Percentiles rank a stretch among this genome's conserved stretches.
phyloP scores from a whole-genome alignment of 768 basidiomycete species.

The Pleurotus platypus region DNA sequence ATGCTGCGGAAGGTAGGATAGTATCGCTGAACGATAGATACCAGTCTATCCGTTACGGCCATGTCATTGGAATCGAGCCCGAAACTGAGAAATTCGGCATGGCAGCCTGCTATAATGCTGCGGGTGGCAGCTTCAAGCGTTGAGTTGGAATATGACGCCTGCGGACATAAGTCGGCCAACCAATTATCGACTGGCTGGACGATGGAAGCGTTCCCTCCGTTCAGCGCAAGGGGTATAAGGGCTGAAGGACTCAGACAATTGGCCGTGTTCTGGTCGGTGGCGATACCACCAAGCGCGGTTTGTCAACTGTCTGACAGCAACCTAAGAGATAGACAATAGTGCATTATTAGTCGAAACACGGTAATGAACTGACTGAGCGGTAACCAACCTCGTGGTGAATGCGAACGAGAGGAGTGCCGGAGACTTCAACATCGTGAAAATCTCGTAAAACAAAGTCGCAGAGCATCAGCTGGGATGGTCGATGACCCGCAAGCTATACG shows the following conservation, averaged over 20 bases:
- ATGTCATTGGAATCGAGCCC: slow-evolving; percentile 20
- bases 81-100: slow-evolving; percentile 29
- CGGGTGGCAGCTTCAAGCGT: slow-evolving; percentile 52
- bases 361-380: slow-evolving; percentile 39
- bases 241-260: slow-evolving; percentile 46
- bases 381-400: slow-evolving; percentile 28
- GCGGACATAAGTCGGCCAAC: slow-evolving; percentile 53
- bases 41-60: slow-evolving; percentile 19
- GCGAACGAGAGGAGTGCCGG: slow-evolving; percentile 24
- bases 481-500: too few species aligned
- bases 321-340: background rate
- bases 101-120: slow-evolving; percentile 48
- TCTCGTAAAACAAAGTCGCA: too few species aligned
- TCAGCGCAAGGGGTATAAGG: slow-evolving; percentile 36
- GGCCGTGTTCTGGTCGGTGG: slow-evolving; percentile 37
- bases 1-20: slow-evolving; percentile 59
- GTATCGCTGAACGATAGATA: slow-evolving; percentile 39
- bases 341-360: background rate
- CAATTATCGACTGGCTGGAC: slow-evolving; percentile 54
- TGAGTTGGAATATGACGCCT: slow-evolving; percentile 50
- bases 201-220: slow-evolving; percentile 32
- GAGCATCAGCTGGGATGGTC: too few species aligned
- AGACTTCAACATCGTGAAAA: slow-evolving; percentile 9
- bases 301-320: slow-evolving; percentile 46
- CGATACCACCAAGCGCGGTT: slow-evolving; percentile 40